Evolutionary conservation across 108 stramenopile genomes (phyloP).

Genomic region (Nannochloropsis salina): DNA sequence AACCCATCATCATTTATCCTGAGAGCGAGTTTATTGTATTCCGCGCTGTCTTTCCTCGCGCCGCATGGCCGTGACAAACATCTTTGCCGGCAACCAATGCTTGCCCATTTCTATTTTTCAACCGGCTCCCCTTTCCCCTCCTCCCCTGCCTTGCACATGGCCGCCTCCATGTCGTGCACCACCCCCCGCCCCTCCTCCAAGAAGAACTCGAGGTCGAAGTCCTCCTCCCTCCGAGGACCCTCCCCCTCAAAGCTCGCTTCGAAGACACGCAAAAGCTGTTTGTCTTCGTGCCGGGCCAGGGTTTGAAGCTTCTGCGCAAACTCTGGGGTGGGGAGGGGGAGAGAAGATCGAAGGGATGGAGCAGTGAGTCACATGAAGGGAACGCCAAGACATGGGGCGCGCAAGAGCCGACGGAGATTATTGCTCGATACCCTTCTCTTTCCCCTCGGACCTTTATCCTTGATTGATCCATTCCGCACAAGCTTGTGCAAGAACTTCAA

Average conservation of each 20-base stretch:
- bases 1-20: too few species aligned
- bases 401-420: too few species aligned
- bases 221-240: not conserved
- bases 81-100: too few species aligned
- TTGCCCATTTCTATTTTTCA: too few species aligned
- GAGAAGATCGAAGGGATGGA: not conserved
- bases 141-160: too few species aligned
- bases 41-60: too few species aligned
- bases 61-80: too few species aligned
- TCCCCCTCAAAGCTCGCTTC: slow-evolving; percentile 2
- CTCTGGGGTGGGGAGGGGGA: not conserved
- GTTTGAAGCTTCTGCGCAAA: not conserved
- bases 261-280: not conserved
- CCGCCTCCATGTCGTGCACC: not conserved
- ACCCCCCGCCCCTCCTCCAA: not conserved
- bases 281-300: slow-evolving; percentile 4
- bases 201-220: not conserved
- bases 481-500: slow-evolving; percentile 15
- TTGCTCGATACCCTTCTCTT: not conserved
- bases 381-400: too few species aligned
- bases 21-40: too few species aligned
- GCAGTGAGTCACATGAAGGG: not conserved
- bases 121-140: too few species aligned
- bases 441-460: not conserved
- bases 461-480: not conserved